Conservation (phyloP, 257 asterid genomes). For the Avicennia marina region DNA sequence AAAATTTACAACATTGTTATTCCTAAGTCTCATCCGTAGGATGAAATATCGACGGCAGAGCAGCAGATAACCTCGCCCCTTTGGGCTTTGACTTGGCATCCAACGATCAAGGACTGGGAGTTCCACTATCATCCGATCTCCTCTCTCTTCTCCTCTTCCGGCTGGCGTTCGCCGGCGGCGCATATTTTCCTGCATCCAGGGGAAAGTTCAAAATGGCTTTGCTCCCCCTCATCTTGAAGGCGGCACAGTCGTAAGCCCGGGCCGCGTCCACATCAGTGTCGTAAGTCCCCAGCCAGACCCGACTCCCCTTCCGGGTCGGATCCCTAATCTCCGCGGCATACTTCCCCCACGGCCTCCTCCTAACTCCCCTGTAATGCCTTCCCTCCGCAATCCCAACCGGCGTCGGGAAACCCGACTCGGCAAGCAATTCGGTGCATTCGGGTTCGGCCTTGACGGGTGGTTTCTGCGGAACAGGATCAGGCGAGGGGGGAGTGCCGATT, state of each 20-base stretch:
- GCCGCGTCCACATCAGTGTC: conserved; percentile 70
- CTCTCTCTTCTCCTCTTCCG: conserved; percentile 46
- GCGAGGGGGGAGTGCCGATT: neutral
- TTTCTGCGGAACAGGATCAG: neutral
- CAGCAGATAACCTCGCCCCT: no score
- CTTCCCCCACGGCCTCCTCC: conserved; percentile 93
- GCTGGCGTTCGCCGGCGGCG: conserved; percentile 41
- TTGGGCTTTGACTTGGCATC: no score
- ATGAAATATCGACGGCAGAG: no score
- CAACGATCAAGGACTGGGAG: neutral
- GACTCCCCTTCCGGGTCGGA: conserved; percentile 63
- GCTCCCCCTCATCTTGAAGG: conserved; percentile 76
- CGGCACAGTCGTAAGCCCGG: conserved; percentile 83
- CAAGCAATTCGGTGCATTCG: neutral
- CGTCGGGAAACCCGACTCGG: neutral
- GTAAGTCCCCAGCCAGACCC: conserved; percentile 85
- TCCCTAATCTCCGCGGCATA: conserved; percentile 90
- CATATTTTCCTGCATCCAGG: conserved; percentile 60
- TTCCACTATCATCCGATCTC: neutral
- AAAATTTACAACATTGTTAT: no score
- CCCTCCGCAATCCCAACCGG: neutral
- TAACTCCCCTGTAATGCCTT: conserved; percentile 64
- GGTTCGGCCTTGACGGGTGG: conserved; percentile 15
- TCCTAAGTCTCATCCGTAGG: no score
- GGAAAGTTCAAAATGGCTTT: conserved; percentile 83